Evolutionary conservation across 2,329 filamentous ascomycete genomes (phyloP), one percentile per base, ranked within the genome.

Genomic region (Cladorrhinum sp.): DNA sequence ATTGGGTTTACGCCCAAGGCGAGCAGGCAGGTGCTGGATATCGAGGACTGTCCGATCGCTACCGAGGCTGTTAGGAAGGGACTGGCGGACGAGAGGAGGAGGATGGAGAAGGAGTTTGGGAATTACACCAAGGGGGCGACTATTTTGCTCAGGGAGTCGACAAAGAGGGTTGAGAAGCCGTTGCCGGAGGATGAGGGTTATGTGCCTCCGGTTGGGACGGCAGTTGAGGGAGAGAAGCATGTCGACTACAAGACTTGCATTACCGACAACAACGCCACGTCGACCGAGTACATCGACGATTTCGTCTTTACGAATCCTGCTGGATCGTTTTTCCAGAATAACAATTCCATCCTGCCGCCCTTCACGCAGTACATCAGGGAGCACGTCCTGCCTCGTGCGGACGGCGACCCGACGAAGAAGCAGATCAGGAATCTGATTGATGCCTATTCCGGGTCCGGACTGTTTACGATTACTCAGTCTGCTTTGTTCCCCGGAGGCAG

Each of bases 241-340:
- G 82, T 86, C 18, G 91, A 97, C 73, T 80, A 89, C 73, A 98
- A 98, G 75, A 90, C 87, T 2, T 98, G 91, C 79, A 86, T 96
- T 67, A 96, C 93, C 3, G 87, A 97, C 76, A 85, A 86, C 73
- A 96, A 94, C 66, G 89, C 84, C 65, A 90, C 83, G 55, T 88
- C 90, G 2, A 93, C 90, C 28, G 95, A 99, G 75, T 97, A 96
- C 76, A 85, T 99, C 64, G 91, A 89, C 71, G 78, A 86, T 74
- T 95, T 89, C 78, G 80, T 87, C 71, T 96, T 99, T 78, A 88
- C 88, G 73, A 98, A 96, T 78, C 91, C 90, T 2, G 95, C 95
- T 10, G 93, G 93, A 62, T 87, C 91, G 57, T 99, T 99, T 80
- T 99, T 99, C 84, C 95, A 99, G 73, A 99, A 99, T 82, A 99